Base-by-base conservation (phyloP, 345 rosid genomes). In the Erodium maritimum region DNA sequence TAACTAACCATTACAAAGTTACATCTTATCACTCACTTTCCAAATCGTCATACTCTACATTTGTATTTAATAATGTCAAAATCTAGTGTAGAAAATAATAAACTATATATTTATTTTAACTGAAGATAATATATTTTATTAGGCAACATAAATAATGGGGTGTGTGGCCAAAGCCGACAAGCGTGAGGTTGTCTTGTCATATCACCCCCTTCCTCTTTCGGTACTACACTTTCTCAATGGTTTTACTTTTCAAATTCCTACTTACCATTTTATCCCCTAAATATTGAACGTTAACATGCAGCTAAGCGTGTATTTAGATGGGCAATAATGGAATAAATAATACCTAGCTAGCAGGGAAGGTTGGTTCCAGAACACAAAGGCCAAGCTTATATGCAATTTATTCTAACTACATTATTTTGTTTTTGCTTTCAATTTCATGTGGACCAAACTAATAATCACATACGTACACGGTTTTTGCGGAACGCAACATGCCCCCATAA, bases 101-200 rank as follows among this genome's bases (percentile, higher is more conserved):
- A 29, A 29, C 5, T 29, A 29, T 29, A 3, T 29, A 3, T 3
- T 29, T 29, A 29, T 29, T 29, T 29, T 29, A 29, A 29, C 8
- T 29, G 34, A 29, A 29, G n/a, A n/a, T n/a, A n/a, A n/a, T n/a
- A n/a, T n/a, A n/a, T n/a, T n/a, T n/a, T 14, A 42, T 42, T 10
- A 42, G 12, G 14, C 48, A 7, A 14, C 48, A 51, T 60, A 54
- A 34, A 65, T 61, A 34, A 52, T 53, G 63, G 5, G 37, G 37
- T 29, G 50, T 29, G 54, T 16, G 25, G 58, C 22, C 68, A 59
- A 24, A 34, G 56, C 72, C 70, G 80, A 77, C 80, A 73, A 70
- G 77, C 80, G 64, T 65, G 77, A 68, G 73, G 57, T 42, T 67
- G 77, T 64, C 61, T 73, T 69, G 80, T 77, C 80, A 61, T 61